These are phyloP conservation scores for Trametes sp. DNA, from an alignment of 1,284 basidiomycete genomes.

Conservation along the genomic window DNA sequence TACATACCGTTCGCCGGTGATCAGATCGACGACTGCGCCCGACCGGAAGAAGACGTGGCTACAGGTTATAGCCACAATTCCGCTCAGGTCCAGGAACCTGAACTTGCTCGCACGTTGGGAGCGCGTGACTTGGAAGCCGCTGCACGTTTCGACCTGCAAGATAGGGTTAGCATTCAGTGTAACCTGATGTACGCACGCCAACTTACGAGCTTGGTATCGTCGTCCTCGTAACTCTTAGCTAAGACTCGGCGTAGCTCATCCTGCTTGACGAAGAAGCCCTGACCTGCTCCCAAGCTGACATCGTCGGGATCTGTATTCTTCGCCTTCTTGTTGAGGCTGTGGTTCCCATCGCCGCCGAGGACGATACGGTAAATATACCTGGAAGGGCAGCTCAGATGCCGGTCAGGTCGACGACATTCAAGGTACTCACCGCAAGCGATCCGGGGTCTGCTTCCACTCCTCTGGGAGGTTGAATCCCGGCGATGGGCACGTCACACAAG, in stretches of 20 bases:
- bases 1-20: neutral
- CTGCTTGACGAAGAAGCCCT: neutral
- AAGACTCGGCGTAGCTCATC: neutral
- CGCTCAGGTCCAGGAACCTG: constrained; percentile 2
- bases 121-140: neutral
- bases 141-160: neutral
- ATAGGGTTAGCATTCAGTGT: too few relatives aligned
- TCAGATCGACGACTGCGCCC: neutral
- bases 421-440: neutral
- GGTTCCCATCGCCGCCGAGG: constrained; percentile 1
- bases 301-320: neutral
- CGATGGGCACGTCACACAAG: constrained; percentile 2
- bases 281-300: neutral
- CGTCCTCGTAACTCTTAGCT: neutral
- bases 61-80: neutral
- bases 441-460: neutral
- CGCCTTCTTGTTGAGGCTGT: constrained; percentile 1
- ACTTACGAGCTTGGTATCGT: neutral
- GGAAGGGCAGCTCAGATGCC: neutral
- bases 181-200: too few relatives aligned
- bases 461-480: constrained; percentile 5
- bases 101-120: constrained; percentile 2
- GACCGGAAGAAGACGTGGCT: neutral
- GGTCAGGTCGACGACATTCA: neutral
- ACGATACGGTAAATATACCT: constrained; percentile 8